These are phyloP conservation scores for Aspergillus persii DNA, from an alignment of 2,329 filamentous ascomycete genomes.

Conservation along the genomic window DNA sequence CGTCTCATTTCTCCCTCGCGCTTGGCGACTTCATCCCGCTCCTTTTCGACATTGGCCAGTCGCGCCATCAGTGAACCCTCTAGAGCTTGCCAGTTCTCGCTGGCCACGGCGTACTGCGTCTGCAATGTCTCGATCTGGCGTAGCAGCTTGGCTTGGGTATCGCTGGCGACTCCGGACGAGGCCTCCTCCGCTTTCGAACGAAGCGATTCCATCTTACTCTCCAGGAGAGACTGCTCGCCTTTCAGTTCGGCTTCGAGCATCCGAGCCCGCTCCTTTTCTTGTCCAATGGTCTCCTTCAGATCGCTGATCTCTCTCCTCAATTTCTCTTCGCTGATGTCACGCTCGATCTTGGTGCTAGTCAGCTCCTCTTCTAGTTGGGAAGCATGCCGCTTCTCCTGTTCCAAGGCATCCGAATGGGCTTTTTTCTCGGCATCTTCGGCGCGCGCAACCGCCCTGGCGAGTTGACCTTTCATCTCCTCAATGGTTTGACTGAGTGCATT, in stretches of 20 bases:
- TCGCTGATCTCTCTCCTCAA: constrained; percentile 67
- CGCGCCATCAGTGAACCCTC: constrained; percentile 80
- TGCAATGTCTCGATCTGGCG: constrained; percentile 94
- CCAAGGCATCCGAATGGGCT: constrained; percentile 64
- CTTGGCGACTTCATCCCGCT: constrained; percentile 79
- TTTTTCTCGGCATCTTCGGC: constrained; percentile 67
- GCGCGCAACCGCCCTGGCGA: constrained; percentile 65
- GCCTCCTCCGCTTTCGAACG: constrained; percentile 84
- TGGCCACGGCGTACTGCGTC: constrained; percentile 89
- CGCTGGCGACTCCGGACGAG: constrained; percentile 75
- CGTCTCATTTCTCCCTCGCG: constrained; percentile 84
- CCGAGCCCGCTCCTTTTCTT: constrained; percentile 67
- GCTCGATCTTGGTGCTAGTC: constrained; percentile 67
- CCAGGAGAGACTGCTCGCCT: constrained; percentile 71
- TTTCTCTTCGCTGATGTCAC: constrained; percentile 70
- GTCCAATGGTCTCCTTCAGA: constrained; percentile 68
- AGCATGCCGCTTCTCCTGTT: constrained; percentile 60
- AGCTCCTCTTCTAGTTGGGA: constrained; percentile 64
- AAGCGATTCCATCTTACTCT: constrained; percentile 86
- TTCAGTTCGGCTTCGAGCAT: constrained; percentile 74
- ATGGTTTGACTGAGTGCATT: constrained; percentile 65
- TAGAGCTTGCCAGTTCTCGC: constrained; percentile 96
- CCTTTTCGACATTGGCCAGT: constrained; percentile 76
- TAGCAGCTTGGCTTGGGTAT: constrained; percentile 83
- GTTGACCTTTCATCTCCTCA: constrained; percentile 65